Conservation (phyloP, 352 stramenopile genomes). For the Phytophthora boehmeriae region DNA sequence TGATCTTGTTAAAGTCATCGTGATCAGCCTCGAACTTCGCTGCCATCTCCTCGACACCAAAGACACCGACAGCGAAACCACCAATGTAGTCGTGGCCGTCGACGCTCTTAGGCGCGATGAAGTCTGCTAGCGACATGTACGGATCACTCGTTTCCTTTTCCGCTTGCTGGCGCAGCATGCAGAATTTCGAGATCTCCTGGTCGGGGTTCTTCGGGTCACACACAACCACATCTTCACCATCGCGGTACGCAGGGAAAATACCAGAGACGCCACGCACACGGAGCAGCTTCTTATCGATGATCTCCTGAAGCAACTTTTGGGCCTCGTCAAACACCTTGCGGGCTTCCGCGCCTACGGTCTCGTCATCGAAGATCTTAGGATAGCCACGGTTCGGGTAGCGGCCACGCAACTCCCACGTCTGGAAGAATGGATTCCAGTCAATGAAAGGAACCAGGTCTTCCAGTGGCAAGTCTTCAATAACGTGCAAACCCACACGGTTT, state of each 20-base stretch:
- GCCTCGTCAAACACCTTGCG: slow-evolving; percentile 98
- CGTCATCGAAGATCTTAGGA: slow-evolving; percentile 98
- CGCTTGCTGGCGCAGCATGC: slow-evolving; percentile 97
- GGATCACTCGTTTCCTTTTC: slow-evolving; percentile 96
- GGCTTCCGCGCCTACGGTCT: slow-evolving; percentile 93
- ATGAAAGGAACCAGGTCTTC: slow-evolving; percentile 95
- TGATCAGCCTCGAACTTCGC: slow-evolving; percentile 93
- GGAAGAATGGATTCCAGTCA: slow-evolving; percentile 99
- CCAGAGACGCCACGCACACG: slow-evolving; percentile 92
- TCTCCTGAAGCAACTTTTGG: slow-evolving; percentile 93
- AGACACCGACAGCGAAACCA: slow-evolving; percentile 96
- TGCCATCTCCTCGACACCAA: slow-evolving; percentile 94
- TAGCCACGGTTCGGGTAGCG: slow-evolving; percentile 98
- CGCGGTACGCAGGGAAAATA: slow-evolving; percentile 94
- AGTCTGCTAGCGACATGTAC: slow-evolving; percentile 96
- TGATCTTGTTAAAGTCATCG: slow-evolving; percentile 99
- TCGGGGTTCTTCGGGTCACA: slow-evolving; percentile 87
- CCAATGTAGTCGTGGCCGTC: slow-evolving; percentile 89
- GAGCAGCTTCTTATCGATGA: slow-evolving; percentile 93
- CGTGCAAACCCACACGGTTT: slow-evolving; percentile 85
- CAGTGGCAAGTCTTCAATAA: slow-evolving; percentile 89
- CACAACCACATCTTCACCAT: slow-evolving; percentile 95
- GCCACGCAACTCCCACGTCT: slow-evolving; percentile 97
- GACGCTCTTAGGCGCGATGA: slow-evolving; percentile 82
- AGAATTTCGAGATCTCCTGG: slow-evolving; percentile 91